Evolutionary conservation across 2,329 filamentous ascomycete species (phyloP).

Genomic region (Fusarium liriodendri): DNA sequence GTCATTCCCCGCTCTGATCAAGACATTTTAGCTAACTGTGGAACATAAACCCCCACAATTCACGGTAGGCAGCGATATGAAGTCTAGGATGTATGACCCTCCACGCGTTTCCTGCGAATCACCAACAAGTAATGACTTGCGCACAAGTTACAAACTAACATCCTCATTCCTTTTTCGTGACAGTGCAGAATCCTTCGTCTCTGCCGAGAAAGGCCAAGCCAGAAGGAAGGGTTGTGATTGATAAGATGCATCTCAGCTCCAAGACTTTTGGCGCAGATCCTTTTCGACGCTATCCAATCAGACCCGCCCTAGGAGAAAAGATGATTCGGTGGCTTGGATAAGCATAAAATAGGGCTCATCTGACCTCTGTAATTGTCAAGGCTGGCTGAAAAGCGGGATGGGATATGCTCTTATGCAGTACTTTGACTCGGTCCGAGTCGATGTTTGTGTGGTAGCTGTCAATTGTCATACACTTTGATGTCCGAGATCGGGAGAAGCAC

Average conservation of each 20-base stretch:
- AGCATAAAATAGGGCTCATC: neutral
- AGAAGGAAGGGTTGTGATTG: neutral
- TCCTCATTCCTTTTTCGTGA: neutral
- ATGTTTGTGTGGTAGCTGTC: neutral
- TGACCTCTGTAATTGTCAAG: neutral
- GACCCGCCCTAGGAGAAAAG: neutral
- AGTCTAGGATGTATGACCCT: neutral
- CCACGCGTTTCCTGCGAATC: neutral
- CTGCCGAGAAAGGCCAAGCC: neutral
- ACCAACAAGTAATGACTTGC: neutral
- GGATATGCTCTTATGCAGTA: neutral
- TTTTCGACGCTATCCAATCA: neutral
- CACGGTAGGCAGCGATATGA: neutral
- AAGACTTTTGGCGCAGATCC: neutral
- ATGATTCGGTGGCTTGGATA: neutral
- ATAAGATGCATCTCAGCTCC: neutral
- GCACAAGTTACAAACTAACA: neutral
- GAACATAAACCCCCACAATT: neutral
- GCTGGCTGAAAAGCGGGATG: neutral
- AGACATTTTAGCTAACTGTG: neutral
- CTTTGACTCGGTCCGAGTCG: neutral
- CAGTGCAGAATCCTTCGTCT: neutral
- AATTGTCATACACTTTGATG: neutral
- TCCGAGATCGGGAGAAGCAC: neutral
- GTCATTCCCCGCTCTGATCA: neutral